Evolutionary conservation across 495 filamentous ascomycete species (phyloP).

Genomic region (Talaromyces adpressus): DNA sequence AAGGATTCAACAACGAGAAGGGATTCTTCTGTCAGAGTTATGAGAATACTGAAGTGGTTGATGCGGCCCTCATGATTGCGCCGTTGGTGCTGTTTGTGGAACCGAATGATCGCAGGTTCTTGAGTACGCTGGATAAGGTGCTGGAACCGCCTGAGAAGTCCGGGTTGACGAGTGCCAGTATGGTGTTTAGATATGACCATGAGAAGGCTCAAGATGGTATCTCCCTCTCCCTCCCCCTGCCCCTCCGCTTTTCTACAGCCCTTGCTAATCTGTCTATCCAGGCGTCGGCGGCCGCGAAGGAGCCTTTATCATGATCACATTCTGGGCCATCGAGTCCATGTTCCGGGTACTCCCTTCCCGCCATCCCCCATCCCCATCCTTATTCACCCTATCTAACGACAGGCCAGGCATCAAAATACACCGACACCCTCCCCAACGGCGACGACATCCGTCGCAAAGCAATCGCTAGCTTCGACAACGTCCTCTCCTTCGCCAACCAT

Average conservation of each 20-base stretch:
- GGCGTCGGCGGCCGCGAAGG: constrained; percentile 68
- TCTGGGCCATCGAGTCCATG: constrained; percentile 72
- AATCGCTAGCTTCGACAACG: constrained; percentile 65
- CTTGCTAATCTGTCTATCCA: constrained; percentile 22
- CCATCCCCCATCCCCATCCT: background rate
- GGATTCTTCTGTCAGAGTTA: constrained; percentile 65
- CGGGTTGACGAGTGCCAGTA: constrained; percentile 61
- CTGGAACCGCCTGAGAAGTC: constrained; percentile 60
- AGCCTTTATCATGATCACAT: constrained; percentile 74
- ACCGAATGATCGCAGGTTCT: constrained; percentile 64
- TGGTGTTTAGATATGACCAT: constrained; percentile 67
- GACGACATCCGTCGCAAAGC: constrained; percentile 48
- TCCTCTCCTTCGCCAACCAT: constrained; percentile 65
- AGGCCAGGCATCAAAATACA: constrained; percentile 28
- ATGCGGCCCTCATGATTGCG: constrained; percentile 64
- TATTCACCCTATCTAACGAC: background rate
- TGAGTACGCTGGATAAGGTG: constrained; percentile 61
- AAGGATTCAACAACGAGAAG: constrained; percentile 57
- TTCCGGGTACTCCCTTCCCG: constrained; percentile 42
- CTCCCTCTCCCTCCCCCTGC: constrained; percentile 9
- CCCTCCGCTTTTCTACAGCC: background rate
- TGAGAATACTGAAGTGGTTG: constrained; percentile 57
- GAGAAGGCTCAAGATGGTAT: constrained; percentile 58
- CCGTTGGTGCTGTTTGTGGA: constrained; percentile 70
- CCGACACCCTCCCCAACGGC: constrained; percentile 51